Evolutionary conservation across 129 eudicot species (phyloP).

Genomic region (Pittosporum tobira): DNA sequence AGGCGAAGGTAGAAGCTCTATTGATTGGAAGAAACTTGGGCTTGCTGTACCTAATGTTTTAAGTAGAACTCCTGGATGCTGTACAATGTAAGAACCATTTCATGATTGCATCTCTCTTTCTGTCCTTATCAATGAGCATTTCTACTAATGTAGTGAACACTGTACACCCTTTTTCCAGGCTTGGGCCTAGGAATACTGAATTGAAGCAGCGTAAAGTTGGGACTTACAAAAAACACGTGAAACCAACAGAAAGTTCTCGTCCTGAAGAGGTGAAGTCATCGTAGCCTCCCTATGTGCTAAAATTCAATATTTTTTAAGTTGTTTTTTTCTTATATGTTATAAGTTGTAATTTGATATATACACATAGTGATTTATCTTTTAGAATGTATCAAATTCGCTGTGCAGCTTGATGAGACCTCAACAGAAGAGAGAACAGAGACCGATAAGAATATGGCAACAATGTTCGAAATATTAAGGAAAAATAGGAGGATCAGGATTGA

Average conservation of each 20-base stretch:
- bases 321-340: not conserved
- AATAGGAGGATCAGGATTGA: constrained; percentile 61
- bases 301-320: no score
- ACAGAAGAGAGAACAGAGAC: constrained; percentile 74
- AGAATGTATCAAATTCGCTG: not conserved
- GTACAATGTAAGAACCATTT: constrained; percentile 50
- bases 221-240: constrained; percentile 45
- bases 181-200: constrained; percentile 92
- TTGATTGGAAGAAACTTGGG: constrained; percentile 74
- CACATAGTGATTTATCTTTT: not conserved
- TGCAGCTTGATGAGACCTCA: constrained; percentile 57
- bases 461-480: constrained; percentile 68
- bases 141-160: not conserved
- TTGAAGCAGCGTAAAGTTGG: constrained; percentile 58
- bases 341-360: not conserved
- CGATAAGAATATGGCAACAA: constrained; percentile 83
- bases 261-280: constrained; percentile 75
- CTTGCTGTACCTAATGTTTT: constrained; percentile 52
- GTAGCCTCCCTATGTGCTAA: not conserved
- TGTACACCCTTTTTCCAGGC: constrained; percentile 33
- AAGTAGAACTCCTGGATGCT: constrained; percentile 55
- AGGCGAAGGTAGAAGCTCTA: constrained; percentile 37
- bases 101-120: not conserved
- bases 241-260: constrained; percentile 44
- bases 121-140: not conserved